A percentile compares a stretch with the other conserved stretches of the same genome.
Evolutionary conservation across 441 rosid genomes (phyloP).

Genomic region (Croton setiger): DNA sequence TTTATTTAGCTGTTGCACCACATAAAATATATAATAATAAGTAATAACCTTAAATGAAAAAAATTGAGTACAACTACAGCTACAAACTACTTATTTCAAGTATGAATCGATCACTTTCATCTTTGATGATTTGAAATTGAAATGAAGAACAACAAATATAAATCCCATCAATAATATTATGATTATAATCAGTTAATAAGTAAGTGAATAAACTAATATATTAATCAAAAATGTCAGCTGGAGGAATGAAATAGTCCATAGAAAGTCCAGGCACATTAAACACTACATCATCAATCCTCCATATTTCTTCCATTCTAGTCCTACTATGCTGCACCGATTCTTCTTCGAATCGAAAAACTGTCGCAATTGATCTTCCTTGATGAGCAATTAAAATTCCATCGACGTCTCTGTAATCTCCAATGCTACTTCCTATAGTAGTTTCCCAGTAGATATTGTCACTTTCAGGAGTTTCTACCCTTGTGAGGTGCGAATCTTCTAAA

Average conservation of each 20-base stretch:
- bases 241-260: slow-evolving; percentile 78
- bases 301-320: slow-evolving; percentile 82
- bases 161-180: slow-evolving; percentile 26
- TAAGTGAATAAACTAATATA: background rate
- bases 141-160: slow-evolving; percentile 17
- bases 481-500: slow-evolving; percentile 82
- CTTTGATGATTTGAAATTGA: slow-evolving; percentile 12
- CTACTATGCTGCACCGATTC: slow-evolving; percentile 66
- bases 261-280: slow-evolving; percentile 87
- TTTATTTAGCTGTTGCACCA: too few species aligned
- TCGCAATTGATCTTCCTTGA: slow-evolving; percentile 80
- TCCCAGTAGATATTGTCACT: slow-evolving; percentile 77
- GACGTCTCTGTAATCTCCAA: slow-evolving; percentile 81
- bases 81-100: too few species aligned
- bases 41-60: too few species aligned
- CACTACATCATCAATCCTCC: slow-evolving; percentile 91
- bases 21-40: too few species aligned
- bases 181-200: slow-evolving; percentile 19
- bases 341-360: slow-evolving; percentile 80
- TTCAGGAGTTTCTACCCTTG: slow-evolving; percentile 60
- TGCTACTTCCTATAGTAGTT: slow-evolving; percentile 82
- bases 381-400: slow-evolving; percentile 81
- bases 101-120: background rate
- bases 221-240: slow-evolving; percentile 62
- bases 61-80: too few species aligned